Evolutionary conservation across 164 flowering plant genomes (phyloP), one percentile per base, ranked within the genome.

Genomic region (Macadamia integrifolia): DNA sequence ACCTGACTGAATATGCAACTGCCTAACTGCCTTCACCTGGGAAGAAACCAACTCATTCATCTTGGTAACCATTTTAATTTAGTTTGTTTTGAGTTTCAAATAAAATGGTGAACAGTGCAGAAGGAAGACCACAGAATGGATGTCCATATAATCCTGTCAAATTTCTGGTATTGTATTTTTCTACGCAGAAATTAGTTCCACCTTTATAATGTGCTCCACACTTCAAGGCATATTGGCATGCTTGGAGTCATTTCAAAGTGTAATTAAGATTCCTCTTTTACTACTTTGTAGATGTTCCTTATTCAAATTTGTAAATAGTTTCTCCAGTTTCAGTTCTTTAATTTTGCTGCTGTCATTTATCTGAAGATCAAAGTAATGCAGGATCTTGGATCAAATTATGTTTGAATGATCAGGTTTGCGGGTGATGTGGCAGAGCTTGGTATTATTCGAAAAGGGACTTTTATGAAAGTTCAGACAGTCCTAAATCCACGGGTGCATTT

Each of bases 401-500:
- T 69, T 60, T 72, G 69, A 72, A 52, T 70, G 49, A 56, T 68
- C 88, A 94, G 99, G 84, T 94, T 94, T 75, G 80, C 92, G 62
- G 97, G 97, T 68, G 97, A 94, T 77, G 77, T 80, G 30, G 93
- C 88, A 56, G 93, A 90, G 78, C 83, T 94, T 75, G 97, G 97
- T 66, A 86, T 94, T 61, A 86, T 94, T 50, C 83, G 97, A 74
- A 79, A 79, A 56, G 99, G 99, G 56, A 56, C 67, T 70, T 72
- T 65, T 60, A 85, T 84, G 88, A 81, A 88, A 78, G 88, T 90
- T 77, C 77, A 85, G 70, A 82, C 83, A 60, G 83, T 76, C 74
- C 62, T 94, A 58, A 78, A 83, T 77, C 89, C 97, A 50, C 92
- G 93, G 17, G 93, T 90, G 65, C 95, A 94, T 77, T 80, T 94